phyloP scores from a whole-genome alignment of 129 eudicot species.

The Saussurea involucrata region DNA sequence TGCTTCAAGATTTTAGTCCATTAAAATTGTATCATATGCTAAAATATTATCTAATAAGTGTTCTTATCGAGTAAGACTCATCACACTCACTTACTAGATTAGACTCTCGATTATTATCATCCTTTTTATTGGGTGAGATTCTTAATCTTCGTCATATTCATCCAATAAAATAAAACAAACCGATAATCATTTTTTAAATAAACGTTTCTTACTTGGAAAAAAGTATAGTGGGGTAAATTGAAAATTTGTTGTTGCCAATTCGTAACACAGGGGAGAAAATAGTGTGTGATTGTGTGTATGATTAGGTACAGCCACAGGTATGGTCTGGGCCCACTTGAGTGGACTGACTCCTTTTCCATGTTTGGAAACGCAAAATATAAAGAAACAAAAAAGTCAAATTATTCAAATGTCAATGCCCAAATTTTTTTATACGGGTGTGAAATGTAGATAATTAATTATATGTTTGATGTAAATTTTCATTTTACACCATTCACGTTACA shows the following conservation, averaged over 20 bases:
- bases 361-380: background rate
- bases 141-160: too few relatives aligned
- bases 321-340: slow-evolving; percentile 29
- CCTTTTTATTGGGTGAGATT: too few relatives aligned
- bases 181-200: too few relatives aligned
- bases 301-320: slow-evolving; percentile 21
- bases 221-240: background rate
- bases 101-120: too few relatives aligned
- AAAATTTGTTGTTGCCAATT: background rate
- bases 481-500: background rate
- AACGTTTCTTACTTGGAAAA: background rate
- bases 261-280: slow-evolving; percentile 14
- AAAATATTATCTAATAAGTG: too few relatives aligned
- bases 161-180: too few relatives aligned
- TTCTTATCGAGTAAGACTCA: too few relatives aligned
- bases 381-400: slow-evolving; percentile 3
- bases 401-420: background rate
- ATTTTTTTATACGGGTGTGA: background rate
- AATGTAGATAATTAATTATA: background rate
- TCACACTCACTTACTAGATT: too few relatives aligned
- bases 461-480: background rate
- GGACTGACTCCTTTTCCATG: slow-evolving; percentile 14
- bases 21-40: too few relatives aligned
- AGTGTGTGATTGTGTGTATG: slow-evolving; percentile 17
- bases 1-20: too few relatives aligned